Conservation (phyloP, 1,284 basidiomycete species). For the Coniferiporia weirii region DNA sequence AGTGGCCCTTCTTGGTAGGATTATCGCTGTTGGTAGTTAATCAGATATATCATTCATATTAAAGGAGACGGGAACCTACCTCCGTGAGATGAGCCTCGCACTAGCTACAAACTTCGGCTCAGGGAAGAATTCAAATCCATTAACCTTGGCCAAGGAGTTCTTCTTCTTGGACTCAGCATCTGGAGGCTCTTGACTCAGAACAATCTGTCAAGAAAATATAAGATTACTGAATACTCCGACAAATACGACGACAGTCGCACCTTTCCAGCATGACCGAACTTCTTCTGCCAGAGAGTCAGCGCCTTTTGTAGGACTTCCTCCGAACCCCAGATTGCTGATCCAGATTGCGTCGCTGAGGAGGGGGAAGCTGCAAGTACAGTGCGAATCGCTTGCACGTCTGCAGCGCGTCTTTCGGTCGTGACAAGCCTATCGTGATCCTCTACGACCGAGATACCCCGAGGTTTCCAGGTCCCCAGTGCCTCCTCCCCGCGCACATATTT, state of each 20-base stretch:
- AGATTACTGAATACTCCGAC: background rate
- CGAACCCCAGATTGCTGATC: conserved; percentile 55
- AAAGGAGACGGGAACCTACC: conserved; percentile 38
- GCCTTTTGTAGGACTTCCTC: conserved; percentile 61
- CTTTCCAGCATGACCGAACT: conserved; percentile 70
- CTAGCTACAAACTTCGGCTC: conserved; percentile 65
- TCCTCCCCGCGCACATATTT: conserved; percentile 94
- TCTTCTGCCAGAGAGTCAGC: conserved; percentile 76
- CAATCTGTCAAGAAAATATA: conserved; percentile 45
- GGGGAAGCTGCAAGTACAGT: conserved; percentile 63
- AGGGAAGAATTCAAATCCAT: conserved; percentile 36
- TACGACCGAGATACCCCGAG: conserved; percentile 82
- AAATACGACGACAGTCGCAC: conserved; percentile 37
- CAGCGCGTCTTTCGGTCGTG: conserved; percentile 65
- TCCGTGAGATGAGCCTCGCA: conserved; percentile 65
- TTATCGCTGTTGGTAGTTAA: conserved; percentile 51
- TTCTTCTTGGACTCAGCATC: conserved; percentile 44
- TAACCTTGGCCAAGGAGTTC: conserved; percentile 36
- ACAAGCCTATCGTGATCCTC: conserved; percentile 76
- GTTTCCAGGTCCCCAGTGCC: conserved; percentile 75
- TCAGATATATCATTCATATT: conserved; percentile 1
- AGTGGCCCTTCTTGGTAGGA: conserved; percentile 78
- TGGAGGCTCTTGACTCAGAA: conserved; percentile 64
- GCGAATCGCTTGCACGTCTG: conserved; percentile 86
- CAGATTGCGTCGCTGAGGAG: conserved; percentile 44